Evolutionary conservation across 352 stramenopile species (phyloP), one percentile per base, ranked within the genome.

Genomic region (Phytophthora ohioensis): DNA sequence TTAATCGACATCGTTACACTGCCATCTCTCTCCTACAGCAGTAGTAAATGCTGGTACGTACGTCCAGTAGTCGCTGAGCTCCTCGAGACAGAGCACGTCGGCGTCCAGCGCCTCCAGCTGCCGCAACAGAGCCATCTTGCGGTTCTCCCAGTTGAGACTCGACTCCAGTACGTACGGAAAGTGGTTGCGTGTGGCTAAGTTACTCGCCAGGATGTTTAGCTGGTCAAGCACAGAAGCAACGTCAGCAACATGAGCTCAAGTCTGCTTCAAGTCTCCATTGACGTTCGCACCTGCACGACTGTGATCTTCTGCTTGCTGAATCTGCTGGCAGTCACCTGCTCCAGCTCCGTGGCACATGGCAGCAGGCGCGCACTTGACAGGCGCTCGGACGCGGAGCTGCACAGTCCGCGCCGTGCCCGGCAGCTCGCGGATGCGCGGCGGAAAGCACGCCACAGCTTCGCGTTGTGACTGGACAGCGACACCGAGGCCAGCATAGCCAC

Each of bases 1-100:
- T 30, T n/a, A 21, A 45, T 53, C 32, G 12, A 49, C 8, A 36
- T 12, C 38, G 36, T 66, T 42, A 69, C 27, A 52, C 4, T n/a
- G 53, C 12, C 46, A 21, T 35, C 12, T 48, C 30, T 60, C 12
- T 53, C 39, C 57, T 31, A 57, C 42, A 60, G 7, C 47, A 39
- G 7, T 31, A 41, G 30, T 12, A 35, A 10, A 39, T 49, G 45
- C 27, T 42, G 3, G 5, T 6, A 85, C 87, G 39, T 79, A 95
- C 81, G 87, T 95, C 87, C 88, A 95, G 68, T 96, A 96, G 80
- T 96, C 89, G 72, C 87, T 95, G 30, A 93, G 73, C 31, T 96
- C 89, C 72, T 95, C 89, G 5, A 96, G 81, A 60, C 89, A 96
- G 43, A 96, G 68, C 48, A 96, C 81, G 43, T 94, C 88, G 35